Base-by-base conservation (phyloP, 2,329 filamentous ascomycete genomes). In the Paecilomyces formosus region DNA sequence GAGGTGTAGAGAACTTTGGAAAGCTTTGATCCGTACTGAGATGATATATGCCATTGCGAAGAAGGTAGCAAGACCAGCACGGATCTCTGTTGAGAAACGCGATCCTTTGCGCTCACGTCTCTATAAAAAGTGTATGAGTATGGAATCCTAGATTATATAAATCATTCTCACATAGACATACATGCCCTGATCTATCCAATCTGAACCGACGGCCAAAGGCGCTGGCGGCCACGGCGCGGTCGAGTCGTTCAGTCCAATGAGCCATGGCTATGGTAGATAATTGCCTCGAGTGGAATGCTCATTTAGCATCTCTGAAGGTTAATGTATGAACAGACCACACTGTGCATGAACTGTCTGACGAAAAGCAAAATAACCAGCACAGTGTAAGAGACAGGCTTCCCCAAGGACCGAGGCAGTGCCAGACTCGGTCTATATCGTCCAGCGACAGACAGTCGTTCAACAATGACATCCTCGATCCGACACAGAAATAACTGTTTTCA, bases 11-110 rank as follows among this genome's bases (percentile, higher is more conserved):
- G 22, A 26, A 52, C 24, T 52, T 9, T 8, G 21, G 22, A 26
- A 52, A 50, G 57, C 5, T 31, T 6, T 1, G 26, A 3, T 63
- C 84, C 87, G 87, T 76, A 82, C 81, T 65, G 83, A 83, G 71
- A 89, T 88, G 75, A 92, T 91, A 70, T 92, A 93, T 13, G 89
- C 88, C 89, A 92, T 91, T 2, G 88, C 88, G 57, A 88, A 86
- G 69, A 89, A 89, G 2, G 89, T 92, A 26, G 90, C 89, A 39
- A 95, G 76, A 54, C 91, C 91, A 60, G 89, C 91, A 61, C 91
- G 87, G 57, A 95, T 79, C 76, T 96, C 91, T 54, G 90, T 95
- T 67, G 90, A 85, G 78, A 95, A 95, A 66, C 82, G 81, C 31
- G 89, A 88, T 22, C 87, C 87, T 70, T 89, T 88, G 56, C 89